Conservation (phyloP, 1,139 yeast species). For the Scheffersomyces quercinus region DNA sequence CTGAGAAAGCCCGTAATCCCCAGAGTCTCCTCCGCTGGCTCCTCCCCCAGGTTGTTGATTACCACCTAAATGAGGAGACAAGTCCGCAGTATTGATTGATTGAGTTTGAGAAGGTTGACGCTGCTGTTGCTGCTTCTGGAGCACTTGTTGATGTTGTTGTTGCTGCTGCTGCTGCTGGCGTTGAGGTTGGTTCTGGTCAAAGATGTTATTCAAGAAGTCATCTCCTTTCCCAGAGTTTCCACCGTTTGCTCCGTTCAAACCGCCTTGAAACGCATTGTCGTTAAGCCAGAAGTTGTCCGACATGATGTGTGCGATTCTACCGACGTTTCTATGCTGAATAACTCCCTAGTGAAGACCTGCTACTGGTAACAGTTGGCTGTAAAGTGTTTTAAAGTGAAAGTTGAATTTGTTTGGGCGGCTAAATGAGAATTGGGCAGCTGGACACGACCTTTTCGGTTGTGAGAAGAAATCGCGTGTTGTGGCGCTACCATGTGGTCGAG, state of each 20-base stretch:
- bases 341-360: too few relatives aligned
- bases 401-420: too few relatives aligned
- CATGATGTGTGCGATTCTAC: slow-evolving; percentile 20
- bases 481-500: too few relatives aligned
- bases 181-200: slow-evolving; percentile 21
- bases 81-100: slow-evolving; percentile 8
- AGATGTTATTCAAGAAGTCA: slow-evolving; percentile 39
- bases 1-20: slow-evolving; percentile 14
- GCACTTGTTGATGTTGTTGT: slow-evolving; percentile 6
- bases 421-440: too few relatives aligned
- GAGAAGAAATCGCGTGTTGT: too few relatives aligned
- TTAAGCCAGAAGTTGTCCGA: slow-evolving; percentile 47
- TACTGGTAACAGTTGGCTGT: too few relatives aligned
- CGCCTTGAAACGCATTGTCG: slow-evolving; percentile 35
- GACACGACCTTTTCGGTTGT: too few relatives aligned
- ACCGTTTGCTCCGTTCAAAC: slow-evolving; percentile 14
- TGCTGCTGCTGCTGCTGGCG: slow-evolving; percentile 9
- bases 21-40: slow-evolving; percentile 7
- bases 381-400: too few relatives aligned
- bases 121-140: slow-evolving; percentile 6
- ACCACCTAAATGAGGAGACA: not conserved
- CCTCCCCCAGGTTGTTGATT: slow-evolving; percentile 4
- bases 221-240: slow-evolving; percentile 19
- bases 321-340: too few relatives aligned
- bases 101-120: slow-evolving; percentile 1